phyloP scores from a whole-genome alignment of 1,284 basidiomycete genomes.

The Ganoderma multipileum region DNA sequence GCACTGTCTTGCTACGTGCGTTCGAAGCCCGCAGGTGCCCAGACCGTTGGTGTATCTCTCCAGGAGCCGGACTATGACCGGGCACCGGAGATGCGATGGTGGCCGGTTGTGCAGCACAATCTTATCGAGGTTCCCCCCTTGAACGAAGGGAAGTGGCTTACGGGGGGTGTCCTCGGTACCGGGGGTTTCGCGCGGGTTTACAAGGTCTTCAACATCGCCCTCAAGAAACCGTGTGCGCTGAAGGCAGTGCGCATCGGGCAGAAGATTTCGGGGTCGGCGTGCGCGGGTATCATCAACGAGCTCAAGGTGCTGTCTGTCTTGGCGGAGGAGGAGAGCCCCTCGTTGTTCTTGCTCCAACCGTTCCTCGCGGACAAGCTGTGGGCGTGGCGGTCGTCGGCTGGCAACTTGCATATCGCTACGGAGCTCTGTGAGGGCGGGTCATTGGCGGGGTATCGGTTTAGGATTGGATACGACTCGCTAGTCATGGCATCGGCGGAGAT shows the following conservation, averaged over 20 bases:
- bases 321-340: constrained; percentile 2
- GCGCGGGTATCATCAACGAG: constrained; percentile 35
- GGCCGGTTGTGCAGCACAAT: constrained; percentile 18
- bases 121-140: constrained; percentile 7
- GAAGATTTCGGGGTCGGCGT: constrained; percentile 21
- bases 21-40: not conserved
- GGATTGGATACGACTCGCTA: constrained; percentile 19
- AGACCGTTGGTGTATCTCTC: not conserved
- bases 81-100: not conserved
- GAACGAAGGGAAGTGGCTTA: constrained; percentile 21
- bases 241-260: constrained; percentile 32
- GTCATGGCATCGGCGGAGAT: constrained; percentile 35
- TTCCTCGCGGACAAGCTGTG: constrained; percentile 21
- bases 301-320: constrained; percentile 31
- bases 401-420: constrained; percentile 35
- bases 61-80: not conserved
- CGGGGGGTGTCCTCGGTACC: constrained; percentile 30
- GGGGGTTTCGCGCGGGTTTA: constrained; percentile 36
- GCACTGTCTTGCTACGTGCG: not conserved
- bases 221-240: constrained; percentile 29
- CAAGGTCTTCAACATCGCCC: constrained; percentile 26
- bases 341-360: constrained; percentile 34
- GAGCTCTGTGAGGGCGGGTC: constrained; percentile 35
- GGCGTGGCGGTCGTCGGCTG: constrained; percentile 34
- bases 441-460: constrained; percentile 23